phyloP scores from a whole-genome alignment of 2,329 filamentous ascomycete genomes.

The Sphaerulina vaccinii region DNA sequence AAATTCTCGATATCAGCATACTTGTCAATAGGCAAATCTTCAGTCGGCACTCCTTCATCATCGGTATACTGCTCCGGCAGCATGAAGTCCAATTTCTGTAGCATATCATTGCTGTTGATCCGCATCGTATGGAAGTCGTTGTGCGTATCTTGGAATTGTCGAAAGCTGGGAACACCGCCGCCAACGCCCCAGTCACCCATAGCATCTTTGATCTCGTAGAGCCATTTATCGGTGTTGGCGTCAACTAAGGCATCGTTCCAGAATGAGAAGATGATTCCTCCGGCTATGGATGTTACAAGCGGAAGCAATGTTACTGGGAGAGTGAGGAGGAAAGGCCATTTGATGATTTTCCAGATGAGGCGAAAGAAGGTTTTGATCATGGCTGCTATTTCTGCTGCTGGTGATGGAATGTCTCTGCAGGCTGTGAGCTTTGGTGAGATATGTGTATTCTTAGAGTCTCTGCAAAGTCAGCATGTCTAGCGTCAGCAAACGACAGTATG shows the following conservation, averaged over 20 bases:
- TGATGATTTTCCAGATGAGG: slow-evolving; percentile 18
- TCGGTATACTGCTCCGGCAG: slow-evolving; percentile 19
- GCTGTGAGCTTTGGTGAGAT: too few relatives aligned
- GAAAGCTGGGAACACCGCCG: slow-evolving; percentile 16
- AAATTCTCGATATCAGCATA: slow-evolving; percentile 16
- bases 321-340: slow-evolving; percentile 20
- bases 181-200: slow-evolving; percentile 21
- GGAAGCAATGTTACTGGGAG: slow-evolving; percentile 21
- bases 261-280: slow-evolving; percentile 14
- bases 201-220: slow-evolving; percentile 19
- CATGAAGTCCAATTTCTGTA: slow-evolving; percentile 18
- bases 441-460: too few relatives aligned
- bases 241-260: slow-evolving; percentile 13
- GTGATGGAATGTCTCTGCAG: too few relatives aligned
- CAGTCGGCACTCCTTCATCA: not conserved
- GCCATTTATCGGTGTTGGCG: slow-evolving; percentile 14
- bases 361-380: slow-evolving; percentile 9
- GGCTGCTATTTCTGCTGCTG: not conserved
- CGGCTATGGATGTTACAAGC: slow-evolving; percentile 7
- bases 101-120: slow-evolving; percentile 23
- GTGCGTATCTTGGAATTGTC: slow-evolving; percentile 21
- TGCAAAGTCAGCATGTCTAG: not conserved
- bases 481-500: not conserved
- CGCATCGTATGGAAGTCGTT: slow-evolving; percentile 22
- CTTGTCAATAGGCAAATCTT: slow-evolving; percentile 16